Evolutionary conservation across 768 basidiomycete genomes (phyloP).

Genomic region (Amanita phalloides): DNA sequence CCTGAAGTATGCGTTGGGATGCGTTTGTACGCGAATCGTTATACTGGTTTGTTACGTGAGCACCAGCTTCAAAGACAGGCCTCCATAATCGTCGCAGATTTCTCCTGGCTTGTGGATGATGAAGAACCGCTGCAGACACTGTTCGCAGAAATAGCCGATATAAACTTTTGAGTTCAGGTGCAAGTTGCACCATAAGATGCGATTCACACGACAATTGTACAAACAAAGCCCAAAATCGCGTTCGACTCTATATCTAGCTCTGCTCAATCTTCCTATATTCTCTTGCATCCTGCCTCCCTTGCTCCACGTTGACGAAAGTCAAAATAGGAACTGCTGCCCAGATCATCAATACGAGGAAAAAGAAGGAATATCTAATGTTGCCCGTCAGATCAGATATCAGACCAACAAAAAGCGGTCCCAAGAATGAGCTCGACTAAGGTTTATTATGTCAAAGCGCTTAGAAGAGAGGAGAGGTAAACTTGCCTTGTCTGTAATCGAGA

Average conservation of each 20-base stretch:
- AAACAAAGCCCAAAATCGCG: no score
- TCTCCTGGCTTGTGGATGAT: constrained; percentile 31
- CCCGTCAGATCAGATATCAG: constrained; percentile 82
- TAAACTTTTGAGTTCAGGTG: constrained; percentile 36
- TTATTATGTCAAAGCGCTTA: neutral
- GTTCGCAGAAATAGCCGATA: constrained; percentile 53
- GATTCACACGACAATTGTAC: no score
- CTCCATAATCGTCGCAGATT: constrained; percentile 40
- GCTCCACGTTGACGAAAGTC: constrained; percentile 53
- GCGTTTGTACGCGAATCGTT: constrained; percentile 16
- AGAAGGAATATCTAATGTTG: constrained; percentile 86
- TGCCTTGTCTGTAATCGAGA: constrained; percentile 86
- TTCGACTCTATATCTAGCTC: neutral
- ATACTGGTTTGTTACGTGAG: constrained; percentile 28
- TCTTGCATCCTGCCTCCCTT: constrained; percentile 44
- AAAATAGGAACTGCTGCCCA: constrained; percentile 76
- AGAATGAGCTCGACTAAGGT: constrained; percentile 74
- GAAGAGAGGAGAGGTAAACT: constrained; percentile 6
- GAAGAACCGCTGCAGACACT: constrained; percentile 45
- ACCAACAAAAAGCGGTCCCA: constrained; percentile 85
- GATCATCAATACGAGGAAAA: constrained; percentile 78
- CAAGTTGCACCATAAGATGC: constrained; percentile 12
- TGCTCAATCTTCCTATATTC: constrained; percentile 18
- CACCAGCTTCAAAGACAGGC: constrained; percentile 44
- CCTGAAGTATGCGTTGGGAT: constrained; percentile 18